Base-by-base conservation (phyloP, 2,329 filamentous ascomycete genomes). In the Scedosporium dehoogii region DNA sequence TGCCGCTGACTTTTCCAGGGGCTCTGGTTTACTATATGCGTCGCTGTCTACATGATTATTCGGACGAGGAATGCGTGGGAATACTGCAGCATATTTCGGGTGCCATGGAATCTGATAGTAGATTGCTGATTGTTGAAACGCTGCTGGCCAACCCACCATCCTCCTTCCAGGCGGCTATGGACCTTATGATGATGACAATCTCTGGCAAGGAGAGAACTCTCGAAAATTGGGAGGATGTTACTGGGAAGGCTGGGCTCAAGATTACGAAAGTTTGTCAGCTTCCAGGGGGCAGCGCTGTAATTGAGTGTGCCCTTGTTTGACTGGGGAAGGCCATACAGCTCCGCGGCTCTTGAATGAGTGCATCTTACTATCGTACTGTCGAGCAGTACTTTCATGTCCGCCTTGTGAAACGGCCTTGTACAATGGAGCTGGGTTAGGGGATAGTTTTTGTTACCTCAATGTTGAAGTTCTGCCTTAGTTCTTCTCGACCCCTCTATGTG, bases 21-120 rank as follows among this genome's bases (percentile, higher is more conserved):
- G 74, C 75, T 16, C 62, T 71, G 25, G 65, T 74, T 12, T 76
- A 76, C 66, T 72, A 69, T 66, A 72, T 73, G 62, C 69, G 69
- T 59, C 70, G 72, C 6, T 72, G 71, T 53, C 69, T 77, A 1
- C 75, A 77, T 63, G 72, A 76, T 62, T 76, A 74, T 63, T 65
- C 69, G 23, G 73, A 75, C 60, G 67, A 69, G 5, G 67, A 66
- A 18, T 68, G 66, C 33, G 68, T 70, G 1, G 59, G 66, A 23
- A 75, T 76, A 1, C 66, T 76, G 5, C 60, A 66, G 51, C 68
- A 67, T 3, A 58, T 75, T 3, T 62, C 66, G 2, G 64, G 65
- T 3, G 72, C 73, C 7, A 70, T 75, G 68, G 10, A 14, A 27
- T 14, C 38, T 29, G 72, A 75, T 55, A 74, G 73, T 65, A 68